A percentile compares a stretch with the other conserved stretches of the same genome.
These are phyloP conservation scores for Candida peoriensis DNA, from an alignment of 805 yeast species.

Conservation along the genomic window DNA sequence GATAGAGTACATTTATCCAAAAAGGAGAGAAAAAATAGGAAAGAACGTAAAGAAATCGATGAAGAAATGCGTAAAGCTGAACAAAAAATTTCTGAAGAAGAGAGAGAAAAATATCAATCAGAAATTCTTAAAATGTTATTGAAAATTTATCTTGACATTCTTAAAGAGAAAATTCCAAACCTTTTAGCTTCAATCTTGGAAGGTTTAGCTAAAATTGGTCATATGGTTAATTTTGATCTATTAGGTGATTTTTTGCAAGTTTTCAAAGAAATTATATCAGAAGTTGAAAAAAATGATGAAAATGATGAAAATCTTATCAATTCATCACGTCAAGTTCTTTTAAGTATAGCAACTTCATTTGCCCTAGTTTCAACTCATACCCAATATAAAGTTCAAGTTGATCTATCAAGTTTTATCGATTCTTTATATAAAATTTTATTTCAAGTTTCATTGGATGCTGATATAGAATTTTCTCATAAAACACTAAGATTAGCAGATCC, in stretches of 20 bases:
- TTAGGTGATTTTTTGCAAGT: conserved; percentile 92
- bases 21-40: conserved; percentile 80
- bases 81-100: conserved; percentile 79
- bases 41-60: conserved; percentile 82
- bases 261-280: conserved; percentile 70
- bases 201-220: conserved; percentile 87
- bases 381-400: conserved; percentile 69
- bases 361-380: conserved; percentile 75
- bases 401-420: conserved; percentile 74
- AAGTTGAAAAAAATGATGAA: conserved; percentile 40
- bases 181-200: conserved; percentile 85
- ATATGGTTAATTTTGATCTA: conserved; percentile 86
- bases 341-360: conserved; percentile 88
- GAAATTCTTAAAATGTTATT: conserved; percentile 73
- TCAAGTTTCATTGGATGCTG: conserved; percentile 70
- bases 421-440: conserved; percentile 67
- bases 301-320: conserved; percentile 34
- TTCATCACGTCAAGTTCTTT: conserved; percentile 60
- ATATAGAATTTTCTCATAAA: conserved; percentile 80
- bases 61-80: conserved; percentile 87
- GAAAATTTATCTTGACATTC: conserved; percentile 69
- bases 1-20: conserved; percentile 90
- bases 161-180: conserved; percentile 56
- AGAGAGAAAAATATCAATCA: conserved; percentile 80
- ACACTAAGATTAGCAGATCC: conserved; percentile 81